Evolutionary conservation across 768 basidiomycete genomes (phyloP).

Genomic region (Leucocoprinus sp.): DNA sequence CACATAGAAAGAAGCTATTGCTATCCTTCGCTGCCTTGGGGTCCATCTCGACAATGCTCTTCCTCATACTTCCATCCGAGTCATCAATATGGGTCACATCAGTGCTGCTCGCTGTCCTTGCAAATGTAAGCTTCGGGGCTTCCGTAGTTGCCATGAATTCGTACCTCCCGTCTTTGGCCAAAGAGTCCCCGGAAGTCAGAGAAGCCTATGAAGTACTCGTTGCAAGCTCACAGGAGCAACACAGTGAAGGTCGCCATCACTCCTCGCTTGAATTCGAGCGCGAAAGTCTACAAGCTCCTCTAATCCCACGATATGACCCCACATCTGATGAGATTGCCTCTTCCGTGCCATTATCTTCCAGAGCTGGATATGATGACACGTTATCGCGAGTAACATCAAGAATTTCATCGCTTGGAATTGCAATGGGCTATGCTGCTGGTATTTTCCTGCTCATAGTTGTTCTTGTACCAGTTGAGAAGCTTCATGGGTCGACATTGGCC

Average conservation of each 20-base stretch:
- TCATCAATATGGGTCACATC: constrained; percentile 64
- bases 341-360: constrained; percentile 10
- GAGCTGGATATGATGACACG: constrained; percentile 39
- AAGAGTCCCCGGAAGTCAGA: constrained; percentile 52
- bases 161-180: constrained; percentile 72
- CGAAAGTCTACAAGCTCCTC: constrained; percentile 29
- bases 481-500: constrained; percentile 71
- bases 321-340: not conserved
- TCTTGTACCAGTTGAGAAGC: constrained; percentile 65
- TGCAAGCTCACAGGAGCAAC: not conserved
- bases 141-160: constrained; percentile 87
- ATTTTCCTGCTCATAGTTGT: constrained; percentile 68
- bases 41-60: constrained; percentile 55
- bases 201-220: constrained; percentile 27
- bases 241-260: not conserved
- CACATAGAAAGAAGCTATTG: constrained; percentile 72
- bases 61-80: constrained; percentile 66
- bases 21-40: constrained; percentile 69
- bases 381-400: constrained; percentile 72
- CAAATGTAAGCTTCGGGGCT: constrained; percentile 83
- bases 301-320: constrained; percentile 21
- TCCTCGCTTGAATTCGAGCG: not conserved
- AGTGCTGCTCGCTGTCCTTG: constrained; percentile 61
- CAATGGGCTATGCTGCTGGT: constrained; percentile 79
- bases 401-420: constrained; percentile 81